Conservation (phyloP, 2,329 filamentous ascomycete species). For the Capronia americana region DNA sequence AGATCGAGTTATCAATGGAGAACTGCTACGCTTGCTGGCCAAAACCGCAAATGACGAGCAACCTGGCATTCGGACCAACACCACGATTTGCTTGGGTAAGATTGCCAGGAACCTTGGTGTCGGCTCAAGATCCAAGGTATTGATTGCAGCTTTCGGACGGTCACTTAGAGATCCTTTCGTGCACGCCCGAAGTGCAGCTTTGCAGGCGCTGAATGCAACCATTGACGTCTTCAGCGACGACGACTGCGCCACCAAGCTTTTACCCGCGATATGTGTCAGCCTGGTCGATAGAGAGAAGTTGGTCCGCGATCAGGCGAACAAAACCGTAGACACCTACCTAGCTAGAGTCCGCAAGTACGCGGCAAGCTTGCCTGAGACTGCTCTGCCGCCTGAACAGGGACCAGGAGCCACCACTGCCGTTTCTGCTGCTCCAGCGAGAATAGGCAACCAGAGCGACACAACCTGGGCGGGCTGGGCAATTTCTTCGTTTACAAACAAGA, state of each 20-base stretch:
- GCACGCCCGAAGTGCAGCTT: constrained; percentile 86
- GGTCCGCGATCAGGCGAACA: constrained; percentile 87
- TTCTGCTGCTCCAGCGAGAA: constrained; percentile 59
- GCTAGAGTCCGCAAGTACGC: constrained; percentile 81
- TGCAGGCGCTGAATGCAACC: constrained; percentile 86
- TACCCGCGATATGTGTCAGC: constrained; percentile 82
- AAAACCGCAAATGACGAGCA: constrained; percentile 98
- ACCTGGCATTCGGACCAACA: constrained; percentile 95
- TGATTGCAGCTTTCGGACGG: constrained; percentile 89
- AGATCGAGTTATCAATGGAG: constrained; percentile 90
- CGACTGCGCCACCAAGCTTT: constrained; percentile 81
- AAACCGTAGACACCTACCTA: constrained; percentile 86
- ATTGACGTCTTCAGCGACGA: constrained; percentile 86
- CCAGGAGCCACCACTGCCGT: constrained; percentile 52
- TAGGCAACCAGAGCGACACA: constrained; percentile 76
- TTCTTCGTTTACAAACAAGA: constrained; percentile 95
- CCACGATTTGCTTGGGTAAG: constrained; percentile 95
- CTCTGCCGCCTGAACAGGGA: constrained; percentile 69
- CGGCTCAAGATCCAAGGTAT: constrained; percentile 80
- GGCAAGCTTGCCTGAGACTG: constrained; percentile 78
- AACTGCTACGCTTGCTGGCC: constrained; percentile 85
- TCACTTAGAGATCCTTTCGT: constrained; percentile 93
- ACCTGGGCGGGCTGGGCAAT: constrained; percentile 98
- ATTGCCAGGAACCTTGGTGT: constrained; percentile 87
- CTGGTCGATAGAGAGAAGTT: constrained; percentile 95